phyloP scores from a whole-genome alignment of 345 rosid species.

The Camelina hispida region DNA sequence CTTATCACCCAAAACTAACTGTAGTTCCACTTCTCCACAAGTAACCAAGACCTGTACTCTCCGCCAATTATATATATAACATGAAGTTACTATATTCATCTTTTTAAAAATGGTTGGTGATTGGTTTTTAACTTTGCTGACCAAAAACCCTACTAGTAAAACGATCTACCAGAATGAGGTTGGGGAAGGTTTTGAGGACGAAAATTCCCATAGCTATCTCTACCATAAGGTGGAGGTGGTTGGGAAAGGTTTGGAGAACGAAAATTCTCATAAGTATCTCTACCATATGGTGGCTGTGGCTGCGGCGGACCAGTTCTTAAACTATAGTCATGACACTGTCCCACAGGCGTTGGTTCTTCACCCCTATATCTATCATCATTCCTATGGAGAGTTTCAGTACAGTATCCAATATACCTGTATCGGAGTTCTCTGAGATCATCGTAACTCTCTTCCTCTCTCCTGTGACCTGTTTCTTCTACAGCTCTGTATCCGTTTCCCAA shows the following conservation, averaged over 20 bases:
- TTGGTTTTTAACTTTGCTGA: neutral
- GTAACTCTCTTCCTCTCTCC: slow-evolving; percentile 10
- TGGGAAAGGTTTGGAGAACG: slow-evolving; percentile 1
- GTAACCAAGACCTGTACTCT: slow-evolving; percentile 4
- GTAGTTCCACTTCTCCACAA: neutral
- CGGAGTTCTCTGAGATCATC: neutral
- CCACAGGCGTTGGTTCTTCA: neutral
- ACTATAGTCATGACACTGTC: neutral
- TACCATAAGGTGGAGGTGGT: slow-evolving; percentile 9
- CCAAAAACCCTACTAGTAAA: neutral
- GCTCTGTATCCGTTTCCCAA: slow-evolving; percentile 18
- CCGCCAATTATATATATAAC: neutral
- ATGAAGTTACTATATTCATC: slow-evolving; percentile 9
- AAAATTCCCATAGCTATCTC: neutral
- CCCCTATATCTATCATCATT: slow-evolving; percentile 14
- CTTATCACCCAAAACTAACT: neutral
- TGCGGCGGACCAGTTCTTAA: slow-evolving; percentile 2
- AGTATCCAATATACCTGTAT: neutral
- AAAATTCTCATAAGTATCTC: neutral
- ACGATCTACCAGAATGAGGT: slow-evolving; percentile 7
- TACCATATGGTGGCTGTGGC: neutral
- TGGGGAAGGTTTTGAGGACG: slow-evolving; percentile 4
- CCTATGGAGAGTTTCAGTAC: slow-evolving; percentile 1
- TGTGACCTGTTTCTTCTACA: neutral
- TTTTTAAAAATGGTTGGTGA: neutral